Percentiles rank a stretch among this genome's conserved stretches.
These are phyloP conservation scores for Diaporthe australafricana DNA, from an alignment of 2,329 filamentous ascomycete species.

Conservation along the genomic window DNA sequence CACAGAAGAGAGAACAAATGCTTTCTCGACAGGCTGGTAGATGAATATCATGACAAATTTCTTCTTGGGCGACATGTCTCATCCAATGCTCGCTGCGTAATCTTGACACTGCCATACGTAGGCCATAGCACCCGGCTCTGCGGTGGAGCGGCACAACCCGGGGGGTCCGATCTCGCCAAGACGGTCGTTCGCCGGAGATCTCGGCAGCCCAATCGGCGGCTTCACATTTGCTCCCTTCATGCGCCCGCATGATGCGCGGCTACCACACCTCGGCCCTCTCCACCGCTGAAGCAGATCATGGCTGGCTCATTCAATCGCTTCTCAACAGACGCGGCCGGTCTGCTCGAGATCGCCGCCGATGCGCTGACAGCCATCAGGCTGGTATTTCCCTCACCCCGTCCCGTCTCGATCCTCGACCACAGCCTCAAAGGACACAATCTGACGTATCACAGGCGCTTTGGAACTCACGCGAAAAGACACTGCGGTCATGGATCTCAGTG, in stretches of 20 bases:
- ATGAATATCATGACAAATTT: background rate
- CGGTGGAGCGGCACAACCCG: background rate
- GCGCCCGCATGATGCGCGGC: background rate
- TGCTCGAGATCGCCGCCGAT: constrained; percentile 12
- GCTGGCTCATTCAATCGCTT: background rate
- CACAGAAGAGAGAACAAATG: background rate
- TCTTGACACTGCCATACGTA: accelerated
- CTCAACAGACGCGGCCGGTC: background rate
- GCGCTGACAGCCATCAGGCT: constrained; percentile 17
- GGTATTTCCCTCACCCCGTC: background rate
- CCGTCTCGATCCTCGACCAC: no score
- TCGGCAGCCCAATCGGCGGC: background rate
- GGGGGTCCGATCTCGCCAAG: constrained; percentile 4
- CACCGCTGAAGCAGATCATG: background rate
- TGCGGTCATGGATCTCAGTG: constrained; percentile 62
- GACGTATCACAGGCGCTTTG: constrained; percentile 30
- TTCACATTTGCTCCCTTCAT: background rate
- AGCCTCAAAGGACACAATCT: background rate
- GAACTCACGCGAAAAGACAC: constrained; percentile 34
- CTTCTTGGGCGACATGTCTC: background rate
- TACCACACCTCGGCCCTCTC: background rate
- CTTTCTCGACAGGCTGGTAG: background rate
- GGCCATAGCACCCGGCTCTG: background rate
- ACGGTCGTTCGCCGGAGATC: background rate
- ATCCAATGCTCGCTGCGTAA: background rate